Evolutionary conservation across 2,329 filamentous ascomycete genomes (phyloP).

Genomic region (Epichloe hybrida): DNA sequence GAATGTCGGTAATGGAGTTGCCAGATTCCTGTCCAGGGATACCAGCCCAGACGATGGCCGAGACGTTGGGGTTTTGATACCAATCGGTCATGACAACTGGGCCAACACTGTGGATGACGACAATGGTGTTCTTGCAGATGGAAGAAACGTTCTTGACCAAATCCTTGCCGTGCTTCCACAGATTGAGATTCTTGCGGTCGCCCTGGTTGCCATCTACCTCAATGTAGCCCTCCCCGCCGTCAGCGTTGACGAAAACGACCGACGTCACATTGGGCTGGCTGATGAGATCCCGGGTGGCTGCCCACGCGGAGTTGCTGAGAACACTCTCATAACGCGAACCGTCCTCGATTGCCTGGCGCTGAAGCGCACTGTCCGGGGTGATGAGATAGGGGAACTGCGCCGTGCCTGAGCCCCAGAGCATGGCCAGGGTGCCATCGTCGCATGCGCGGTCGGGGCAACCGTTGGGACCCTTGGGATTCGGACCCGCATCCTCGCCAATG

Average conservation of each 20-base stretch:
- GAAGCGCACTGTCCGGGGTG: conserved; percentile 59
- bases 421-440: conserved; percentile 48
- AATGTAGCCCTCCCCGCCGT: conserved; percentile 80
- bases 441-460: conserved; percentile 58
- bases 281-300: conserved; percentile 47
- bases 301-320: conserved; percentile 48
- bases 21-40: conserved; percentile 70
- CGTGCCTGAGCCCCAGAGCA: conserved; percentile 69
- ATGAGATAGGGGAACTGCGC: conserved; percentile 64
- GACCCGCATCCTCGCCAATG: conserved; percentile 72
- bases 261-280: conserved; percentile 50
- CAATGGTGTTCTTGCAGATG: conserved; percentile 75
- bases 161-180: conserved; percentile 72
- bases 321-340: conserved; percentile 50
- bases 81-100: conserved; percentile 65
- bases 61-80: conserved; percentile 64
- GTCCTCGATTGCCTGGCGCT: conserved; percentile 46
- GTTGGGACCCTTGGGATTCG: conserved; percentile 64
- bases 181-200: conserved; percentile 82
- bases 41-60: conserved; percentile 72
- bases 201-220: conserved; percentile 69
- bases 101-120: conserved; percentile 77
- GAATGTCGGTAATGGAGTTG: conserved; percentile 65
- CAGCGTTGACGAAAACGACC: conserved; percentile 81
- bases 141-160: conserved; percentile 70